phyloP scores from a whole-genome alignment of 257 asterid genomes.

The Solanum pimpinellifolium region DNA sequence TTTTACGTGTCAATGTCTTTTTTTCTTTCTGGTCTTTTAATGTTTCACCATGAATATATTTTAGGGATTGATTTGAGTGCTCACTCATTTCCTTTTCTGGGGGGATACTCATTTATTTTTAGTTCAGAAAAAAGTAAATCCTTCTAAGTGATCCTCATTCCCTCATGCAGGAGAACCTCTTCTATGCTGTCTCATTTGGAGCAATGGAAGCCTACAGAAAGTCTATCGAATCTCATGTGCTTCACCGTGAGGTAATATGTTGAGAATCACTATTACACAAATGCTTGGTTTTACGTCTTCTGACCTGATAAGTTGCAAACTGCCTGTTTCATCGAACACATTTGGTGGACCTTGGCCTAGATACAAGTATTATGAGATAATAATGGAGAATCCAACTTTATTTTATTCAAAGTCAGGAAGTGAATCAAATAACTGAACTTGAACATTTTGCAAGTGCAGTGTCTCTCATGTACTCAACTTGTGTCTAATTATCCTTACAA shows the following conservation, averaged over 20 bases:
- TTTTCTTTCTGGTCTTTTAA: slow-evolving; percentile 1
- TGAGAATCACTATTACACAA: not conserved
- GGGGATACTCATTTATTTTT: not conserved
- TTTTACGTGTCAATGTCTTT: not conserved
- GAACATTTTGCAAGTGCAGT: not conserved
- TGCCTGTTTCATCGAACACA: not conserved
- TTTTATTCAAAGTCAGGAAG: not conserved
- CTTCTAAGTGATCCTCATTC: not conserved
- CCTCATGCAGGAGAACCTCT: slow-evolving; percentile 58
- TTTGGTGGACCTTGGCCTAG: not conserved
- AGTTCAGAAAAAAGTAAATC: not conserved
- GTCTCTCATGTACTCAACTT: not conserved
- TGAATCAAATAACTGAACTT: not conserved
- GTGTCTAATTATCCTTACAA: not conserved
- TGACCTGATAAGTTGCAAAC: not conserved
- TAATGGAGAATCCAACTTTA: not conserved
- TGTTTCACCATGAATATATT: not conserved
- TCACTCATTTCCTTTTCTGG: not conserved
- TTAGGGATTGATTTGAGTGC: not conserved
- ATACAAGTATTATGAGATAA: not conserved
- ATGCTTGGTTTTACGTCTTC: not conserved
- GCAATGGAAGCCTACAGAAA: slow-evolving; percentile 58
- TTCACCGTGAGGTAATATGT: slow-evolving; percentile 53
- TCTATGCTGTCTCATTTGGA: slow-evolving; percentile 57
- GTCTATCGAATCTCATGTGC: slow-evolving; percentile 48